Conservation (phyloP, 2,329 filamentous ascomycete genomes). For the Sclerotinia subarctica region DNA sequence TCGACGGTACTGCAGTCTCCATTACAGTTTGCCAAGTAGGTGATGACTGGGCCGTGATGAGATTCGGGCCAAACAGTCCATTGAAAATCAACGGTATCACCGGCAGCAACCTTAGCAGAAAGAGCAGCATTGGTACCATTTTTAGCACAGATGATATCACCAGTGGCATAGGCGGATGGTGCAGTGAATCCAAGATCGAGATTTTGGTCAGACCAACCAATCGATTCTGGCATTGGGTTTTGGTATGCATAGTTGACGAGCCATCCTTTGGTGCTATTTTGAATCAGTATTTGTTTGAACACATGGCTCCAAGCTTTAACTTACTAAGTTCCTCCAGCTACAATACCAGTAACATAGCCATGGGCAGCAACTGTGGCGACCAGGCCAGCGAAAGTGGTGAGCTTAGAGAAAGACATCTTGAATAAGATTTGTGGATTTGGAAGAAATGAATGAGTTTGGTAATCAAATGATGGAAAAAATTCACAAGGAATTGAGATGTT, state of each 20-base stretch:
- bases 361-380: conserved; percentile 41
- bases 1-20: conserved; percentile 43
- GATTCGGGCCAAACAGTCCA: conserved; percentile 51
- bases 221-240: not conserved
- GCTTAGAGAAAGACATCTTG: conserved; percentile 34
- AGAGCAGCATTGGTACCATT: conserved; percentile 42
- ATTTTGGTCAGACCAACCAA: conserved; percentile 10
- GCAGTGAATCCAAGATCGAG: conserved; percentile 46
- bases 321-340: conserved; percentile 45
- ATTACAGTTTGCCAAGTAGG: conserved; percentile 37
- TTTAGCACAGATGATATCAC: conserved; percentile 51
- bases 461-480: not conserved
- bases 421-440: conserved; percentile 2
- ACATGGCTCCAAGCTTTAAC: not conserved
- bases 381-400: conserved; percentile 28
- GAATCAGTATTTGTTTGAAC: conserved; percentile 24
- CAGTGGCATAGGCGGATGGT: conserved; percentile 43
- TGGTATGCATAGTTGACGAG: not conserved
- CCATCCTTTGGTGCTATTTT: conserved; percentile 27
- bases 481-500: conserved; percentile 4
- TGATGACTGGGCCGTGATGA: conserved; percentile 43
- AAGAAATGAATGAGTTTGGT: not conserved
- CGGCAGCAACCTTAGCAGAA: conserved; percentile 45
- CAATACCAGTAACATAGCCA: conserved; percentile 45
- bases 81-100: conserved; percentile 46